These are phyloP conservation scores for Annulohypoxylon stygium DNA, from an alignment of 495 filamentous ascomycete species.

Conservation along the genomic window DNA sequence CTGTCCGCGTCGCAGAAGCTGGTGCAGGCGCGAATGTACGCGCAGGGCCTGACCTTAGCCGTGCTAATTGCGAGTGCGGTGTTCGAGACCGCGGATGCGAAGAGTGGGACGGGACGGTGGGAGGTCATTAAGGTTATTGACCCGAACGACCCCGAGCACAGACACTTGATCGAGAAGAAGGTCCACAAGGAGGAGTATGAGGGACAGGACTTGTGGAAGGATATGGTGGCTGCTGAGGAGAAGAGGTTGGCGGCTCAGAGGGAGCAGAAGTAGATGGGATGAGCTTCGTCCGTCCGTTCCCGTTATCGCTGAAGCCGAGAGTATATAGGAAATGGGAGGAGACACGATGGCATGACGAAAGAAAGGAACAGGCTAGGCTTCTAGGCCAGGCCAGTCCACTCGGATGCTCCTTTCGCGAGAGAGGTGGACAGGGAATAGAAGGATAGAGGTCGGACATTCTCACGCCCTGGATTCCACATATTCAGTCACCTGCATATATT, in stretches of 20 bases:
- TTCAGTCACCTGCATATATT: constrained; percentile 29
- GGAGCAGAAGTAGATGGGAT: constrained; percentile 50
- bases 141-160: constrained; percentile 77
- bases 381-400: neutral
- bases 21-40: constrained; percentile 97
- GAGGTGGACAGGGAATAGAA: neutral
- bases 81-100: constrained; percentile 89
- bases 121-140: constrained; percentile 79
- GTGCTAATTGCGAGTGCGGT: constrained; percentile 88
- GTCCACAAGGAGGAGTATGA: constrained; percentile 78
- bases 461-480: constrained; percentile 5
- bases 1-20: constrained; percentile 86
- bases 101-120: constrained; percentile 79
- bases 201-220: constrained; percentile 90
- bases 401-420: too few relatives aligned
- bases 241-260: constrained; percentile 71
- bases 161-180: constrained; percentile 78
- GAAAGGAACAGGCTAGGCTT: neutral
- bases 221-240: constrained; percentile 87
- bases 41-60: constrained; percentile 92
- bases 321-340: neutral
- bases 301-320: neutral
- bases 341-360: neutral
- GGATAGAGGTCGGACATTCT: constrained; percentile 10
- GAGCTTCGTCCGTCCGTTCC: neutral